phyloP scores from a whole-genome alignment of 2,329 filamentous ascomycete genomes.

The Aureobasidium sp. region DNA sequence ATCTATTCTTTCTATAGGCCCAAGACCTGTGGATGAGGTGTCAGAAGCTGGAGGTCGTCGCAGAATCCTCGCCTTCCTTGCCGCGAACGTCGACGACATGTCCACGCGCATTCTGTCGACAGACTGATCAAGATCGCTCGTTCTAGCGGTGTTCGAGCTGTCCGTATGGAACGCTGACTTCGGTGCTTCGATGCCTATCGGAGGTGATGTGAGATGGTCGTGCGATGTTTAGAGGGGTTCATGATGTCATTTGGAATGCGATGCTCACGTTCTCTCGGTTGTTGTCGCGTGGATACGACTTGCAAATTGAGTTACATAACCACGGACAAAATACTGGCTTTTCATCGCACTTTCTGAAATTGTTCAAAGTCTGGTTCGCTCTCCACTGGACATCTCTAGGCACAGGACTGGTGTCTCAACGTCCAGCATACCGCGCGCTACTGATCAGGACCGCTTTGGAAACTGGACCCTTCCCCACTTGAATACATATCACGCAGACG shows the following conservation, averaged over 20 bases:
- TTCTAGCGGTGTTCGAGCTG: background rate
- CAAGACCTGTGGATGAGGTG: conserved; percentile 70
- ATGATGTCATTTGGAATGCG: conserved; percentile 14
- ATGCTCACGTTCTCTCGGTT: background rate
- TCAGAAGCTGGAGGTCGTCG: conserved; percentile 61
- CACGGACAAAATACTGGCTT: conserved; percentile 7
- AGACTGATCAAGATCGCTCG: background rate
- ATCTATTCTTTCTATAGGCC: conserved; percentile 84
- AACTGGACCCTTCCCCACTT: conserved; percentile 9
- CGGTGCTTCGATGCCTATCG: too few species aligned
- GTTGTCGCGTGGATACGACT: conserved; percentile 4
- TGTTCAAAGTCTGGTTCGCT: conserved; percentile 13
- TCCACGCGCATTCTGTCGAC: background rate
- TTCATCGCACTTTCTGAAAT: conserved; percentile 14
- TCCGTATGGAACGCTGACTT: too few species aligned
- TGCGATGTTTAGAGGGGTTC: background rate
- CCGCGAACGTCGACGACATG: conserved; percentile 29
- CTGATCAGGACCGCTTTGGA: background rate
- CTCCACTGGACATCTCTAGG: background rate
- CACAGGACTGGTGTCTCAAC: conserved; percentile 11
- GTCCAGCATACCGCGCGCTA: background rate
- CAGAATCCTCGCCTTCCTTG: conserved; percentile 67
- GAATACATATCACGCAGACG: background rate
- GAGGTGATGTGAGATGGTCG: background rate
- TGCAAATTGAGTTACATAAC: background rate